These are phyloP conservation scores for Trichoderma asperellum DNA, from an alignment of 2,329 filamentous ascomycete genomes.

Conservation along the genomic window DNA sequence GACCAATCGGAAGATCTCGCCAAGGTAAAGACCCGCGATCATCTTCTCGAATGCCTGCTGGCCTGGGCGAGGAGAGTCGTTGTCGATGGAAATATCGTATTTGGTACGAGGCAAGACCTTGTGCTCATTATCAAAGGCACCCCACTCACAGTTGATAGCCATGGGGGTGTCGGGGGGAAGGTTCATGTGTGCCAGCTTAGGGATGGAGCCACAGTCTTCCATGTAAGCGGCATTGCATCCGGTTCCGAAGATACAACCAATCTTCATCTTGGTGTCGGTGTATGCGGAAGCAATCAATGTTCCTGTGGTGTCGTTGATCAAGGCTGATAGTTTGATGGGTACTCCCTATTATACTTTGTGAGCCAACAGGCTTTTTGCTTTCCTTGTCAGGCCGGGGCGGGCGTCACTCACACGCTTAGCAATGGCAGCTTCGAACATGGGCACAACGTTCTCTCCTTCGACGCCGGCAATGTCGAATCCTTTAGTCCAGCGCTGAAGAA, in stretches of 20 bases:
- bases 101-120: conserved; percentile 81
- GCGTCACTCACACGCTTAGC: conserved; percentile 52
- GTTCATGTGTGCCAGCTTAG: conserved; percentile 91
- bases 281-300: conserved; percentile 96
- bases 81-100: conserved; percentile 87
- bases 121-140: conserved; percentile 94
- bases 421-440: conserved; percentile 81
- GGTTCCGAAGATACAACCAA: conserved; percentile 97
- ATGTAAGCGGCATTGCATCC: conserved; percentile 99
- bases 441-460: conserved; percentile 87
- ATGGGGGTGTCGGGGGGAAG: conserved; percentile 82
- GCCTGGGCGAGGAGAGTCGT: conserved; percentile 86
- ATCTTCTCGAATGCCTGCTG: conserved; percentile 98
- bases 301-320: conserved; percentile 98
- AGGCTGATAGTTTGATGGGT: conserved; percentile 86
- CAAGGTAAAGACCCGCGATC: conserved; percentile 92
- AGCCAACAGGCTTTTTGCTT: not conserved
- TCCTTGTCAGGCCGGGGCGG: not conserved
- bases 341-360: conserved; percentile 63
- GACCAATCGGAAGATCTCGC: conserved; percentile 90
- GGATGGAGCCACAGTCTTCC: conserved; percentile 87
- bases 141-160: conserved; percentile 98
- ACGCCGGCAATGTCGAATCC: conserved; percentile 93
- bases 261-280: conserved; percentile 90
- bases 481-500: conserved; percentile 96